These are phyloP conservation scores for Metschnikowia aberdeeniae DNA, from an alignment of 805 yeast species.

Conservation along the genomic window DNA sequence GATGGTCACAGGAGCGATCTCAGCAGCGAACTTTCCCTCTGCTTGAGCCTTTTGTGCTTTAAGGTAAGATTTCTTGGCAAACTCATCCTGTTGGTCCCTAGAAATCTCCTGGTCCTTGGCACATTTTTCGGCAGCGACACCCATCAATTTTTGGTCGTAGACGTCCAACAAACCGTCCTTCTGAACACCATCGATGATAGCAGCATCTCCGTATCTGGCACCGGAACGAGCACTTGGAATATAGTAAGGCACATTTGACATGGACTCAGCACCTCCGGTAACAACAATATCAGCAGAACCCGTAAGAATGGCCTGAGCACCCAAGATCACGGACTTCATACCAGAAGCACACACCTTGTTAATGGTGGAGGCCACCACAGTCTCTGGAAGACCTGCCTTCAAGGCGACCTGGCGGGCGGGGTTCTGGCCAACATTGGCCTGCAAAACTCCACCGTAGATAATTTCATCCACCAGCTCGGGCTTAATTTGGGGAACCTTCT, in stretches of 20 bases:
- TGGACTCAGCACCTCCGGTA: slow-evolving; percentile 97
- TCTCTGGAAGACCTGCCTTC: slow-evolving; percentile 78
- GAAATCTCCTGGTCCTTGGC: slow-evolving; percentile 74
- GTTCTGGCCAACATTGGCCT: slow-evolving; percentile 93
- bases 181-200: slow-evolving; percentile 81
- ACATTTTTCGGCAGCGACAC: slow-evolving; percentile 95
- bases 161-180: slow-evolving; percentile 94
- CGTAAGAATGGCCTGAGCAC: slow-evolving; percentile 82
- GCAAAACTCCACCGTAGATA: slow-evolving; percentile 86
- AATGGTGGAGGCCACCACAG: slow-evolving; percentile 81
- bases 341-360: slow-evolving; percentile 99
- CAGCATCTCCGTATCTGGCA: slow-evolving; percentile 80
- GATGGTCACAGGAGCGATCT: slow-evolving; percentile 83
- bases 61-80: slow-evolving; percentile 78
- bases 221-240: slow-evolving; percentile 82
- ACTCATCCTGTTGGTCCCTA: slow-evolving; percentile 86
- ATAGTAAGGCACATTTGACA: slow-evolving; percentile 95
- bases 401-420: slow-evolving; percentile 98
- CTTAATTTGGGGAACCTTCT: slow-evolving; percentile 74
- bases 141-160: slow-evolving; percentile 86
- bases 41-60: slow-evolving; percentile 80
- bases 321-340: slow-evolving; percentile 84
- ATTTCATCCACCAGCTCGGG: slow-evolving; percentile 83
- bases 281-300: slow-evolving; percentile 91
- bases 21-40: slow-evolving; percentile 75